Evolutionary conservation across 2,329 filamentous ascomycete genomes (phyloP), one percentile per base, ranked within the genome.

Genomic region (Ustilaginoidea virens): DNA sequence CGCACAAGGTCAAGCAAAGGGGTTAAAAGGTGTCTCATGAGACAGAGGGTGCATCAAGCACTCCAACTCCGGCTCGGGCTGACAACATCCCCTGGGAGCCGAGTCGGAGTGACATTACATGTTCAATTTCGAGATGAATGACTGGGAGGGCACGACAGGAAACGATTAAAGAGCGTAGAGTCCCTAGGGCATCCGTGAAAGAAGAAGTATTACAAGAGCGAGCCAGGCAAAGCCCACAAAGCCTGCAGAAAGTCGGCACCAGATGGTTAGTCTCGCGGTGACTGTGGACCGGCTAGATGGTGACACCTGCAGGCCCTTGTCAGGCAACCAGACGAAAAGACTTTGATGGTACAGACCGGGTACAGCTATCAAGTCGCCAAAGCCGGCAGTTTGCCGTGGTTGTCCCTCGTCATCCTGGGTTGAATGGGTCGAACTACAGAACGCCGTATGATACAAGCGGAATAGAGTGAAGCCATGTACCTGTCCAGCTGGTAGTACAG

Each of bases 11-110:
- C 17, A 13, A 25, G 23, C 12, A 21, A 23, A 23, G 17, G 28
- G 28, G 23, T n/a, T n/a, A n/a, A n/a, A n/a, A n/a, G n/a, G 21
- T 29, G 37, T 32, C 28, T 30, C 29, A 32, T 35, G 39, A 34
- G 38, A 34, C 32, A 18, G 33, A 39, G 22, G 20, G 27, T 38
- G 35, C 34, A 34, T 39, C 38, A 34, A n/a, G 31, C 25, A 32
- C 33, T 23, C 27, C 25, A 29, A 38, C 29, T 34, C 26, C 28
- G 31, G 25, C 16, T 33, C 10, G 16, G 23, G 21, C 23, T 8
- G 26, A 18, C 26, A 28, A 24, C 10, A 10, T 17, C 16, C 18
- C 14, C n/a, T n/a, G n/a, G n/a, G n/a, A 9, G 9, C 30, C 20
- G 19, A 17, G 5, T 23, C 13, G 20, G 22, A 31, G 9, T 14